Conservation (phyloP, 345 rosid species). For the Cochlearia excelsa region DNA sequence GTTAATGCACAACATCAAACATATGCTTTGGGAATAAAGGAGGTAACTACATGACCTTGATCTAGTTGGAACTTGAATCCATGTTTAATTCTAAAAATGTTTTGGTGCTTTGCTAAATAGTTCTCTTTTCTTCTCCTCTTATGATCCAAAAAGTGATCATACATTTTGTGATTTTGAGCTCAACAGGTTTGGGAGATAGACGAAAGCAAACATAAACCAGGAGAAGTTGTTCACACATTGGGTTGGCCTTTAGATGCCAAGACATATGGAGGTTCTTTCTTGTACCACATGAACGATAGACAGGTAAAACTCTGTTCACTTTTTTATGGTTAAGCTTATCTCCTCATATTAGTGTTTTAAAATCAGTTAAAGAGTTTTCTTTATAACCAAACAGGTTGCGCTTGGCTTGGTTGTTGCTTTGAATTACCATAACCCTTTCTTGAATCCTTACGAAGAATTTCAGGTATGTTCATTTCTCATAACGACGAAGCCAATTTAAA, state of each 20-base stretch:
- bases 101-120: conserved; percentile 3
- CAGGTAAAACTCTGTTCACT: conserved; percentile 46
- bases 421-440: conserved; percentile 78
- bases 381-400: conserved; percentile 55
- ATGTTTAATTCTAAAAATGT: conserved; percentile 1
- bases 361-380: conserved; percentile 17
- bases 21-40: conserved; percentile 95
- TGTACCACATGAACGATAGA: conserved; percentile 89
- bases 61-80: conserved; percentile 1
- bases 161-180: conserved; percentile 16
- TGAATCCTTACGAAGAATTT: conserved; percentile 89
- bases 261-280: conserved; percentile 94
- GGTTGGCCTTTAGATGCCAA: conserved; percentile 93
- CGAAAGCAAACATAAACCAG: conserved; percentile 79
- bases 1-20: conserved; percentile 90
- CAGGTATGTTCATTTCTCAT: conserved; percentile 50
- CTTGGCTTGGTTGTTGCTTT: conserved; percentile 87
- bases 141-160: background rate
- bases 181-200: conserved; percentile 93
- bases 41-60: conserved; percentile 40
- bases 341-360: conserved; percentile 2
- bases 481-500: background rate
- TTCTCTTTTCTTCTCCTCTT: background rate
- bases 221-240: conserved; percentile 75
- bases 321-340: background rate